Evolutionary conservation across 495 filamentous ascomycete genomes (phyloP), one percentile per base, ranked within the genome.

Genomic region (Glarea lozoyensis): DNA sequence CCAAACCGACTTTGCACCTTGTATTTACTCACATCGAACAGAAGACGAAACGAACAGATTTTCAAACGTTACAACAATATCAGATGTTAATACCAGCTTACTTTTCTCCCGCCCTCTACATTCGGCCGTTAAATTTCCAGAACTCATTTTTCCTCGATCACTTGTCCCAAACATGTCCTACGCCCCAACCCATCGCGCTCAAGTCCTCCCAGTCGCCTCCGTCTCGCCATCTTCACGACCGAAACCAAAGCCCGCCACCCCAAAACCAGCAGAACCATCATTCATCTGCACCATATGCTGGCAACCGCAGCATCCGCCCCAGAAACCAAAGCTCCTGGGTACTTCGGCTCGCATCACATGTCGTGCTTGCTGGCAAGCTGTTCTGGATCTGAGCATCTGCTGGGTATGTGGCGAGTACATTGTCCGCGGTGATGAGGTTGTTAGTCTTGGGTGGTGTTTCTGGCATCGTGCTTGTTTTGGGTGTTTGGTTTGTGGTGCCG

Each of bases 211-310:
- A n/a, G n/a, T n/a, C n/a, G n/a, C 32, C 11, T 6, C 29, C 36
- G 12, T 21, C 33, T 23, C 12, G n/a, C 24, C 30, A 22, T 10
- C 31, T 12, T 17, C 31, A 37, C n/a, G 7, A 34, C 39, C 25
- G 10, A 5, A 12, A 13, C 39, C n/a, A n/a, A n/a, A n/a, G 11
- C 17, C 11, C 11, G 16, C 16, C 37, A 5, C 11, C 37, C 17
- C 10, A 40, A 17, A 17, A 21, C 2, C 20, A 17, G 22, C 40
- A 16, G 42, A 42, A 19, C 44, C 54, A 32, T 16, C 57, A 24
- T 72, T 72, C 53, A 62, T 61, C 6, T 71, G 69, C 56, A 71
- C 67, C 2, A 68, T 72, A 51, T 70, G 67, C 60, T 68, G 60
- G 64, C 50, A 47, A 27, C 39, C 47, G 12, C 20, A 42, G 40